Base-by-base conservation (phyloP, 2,329 filamentous ascomycete genomes). In the Emergomyces africanus region DNA sequence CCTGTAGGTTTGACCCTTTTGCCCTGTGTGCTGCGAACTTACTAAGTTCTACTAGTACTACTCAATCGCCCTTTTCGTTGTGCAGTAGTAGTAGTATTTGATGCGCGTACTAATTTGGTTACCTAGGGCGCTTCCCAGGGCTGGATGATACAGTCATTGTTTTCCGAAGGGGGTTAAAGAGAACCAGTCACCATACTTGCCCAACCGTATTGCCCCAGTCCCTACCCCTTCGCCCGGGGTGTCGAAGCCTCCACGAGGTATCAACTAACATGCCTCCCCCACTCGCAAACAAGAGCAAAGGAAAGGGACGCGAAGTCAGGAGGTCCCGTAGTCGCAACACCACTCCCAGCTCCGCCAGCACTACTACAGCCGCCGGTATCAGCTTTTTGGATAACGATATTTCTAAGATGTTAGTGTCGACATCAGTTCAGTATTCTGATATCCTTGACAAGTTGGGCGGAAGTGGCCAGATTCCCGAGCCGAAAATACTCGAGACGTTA, bases 261-360 rank as follows among this genome's bases (percentile, higher is more conserved):
- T 8, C 18, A 35, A 25, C 28, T 53, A 64, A 57, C 54, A 78
- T 78, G 76, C 75, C 76, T 44, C 70, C 69, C 15, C 63, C 64
- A 18, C 64, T 72, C 28, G 74, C 74, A 44, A 72, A 70, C 60
- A 78, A 79, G 66, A 72, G 75, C 66, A 83, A 83, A 68, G 72
- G 76, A 51, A 82, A 82, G 67, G 75, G 73, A 54, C 78, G 77
- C 62, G 79, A 82, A 61, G 73, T 75, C 46, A 74, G 77, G 58
- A 77, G 76, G 46, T 81, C 81, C 54, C 78, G 79, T 62, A 85
- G 82, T 66, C 81, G 83, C 63, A 85, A 85, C 67, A 83, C 82
- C 18, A 86, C 83, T 3, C 83, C 83, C 23, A 79, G 80, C 62
- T 83, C 81, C 23, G 75, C 77, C 39, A 78, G 78, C 61, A 72